These are phyloP conservation scores for Sonneratia caseolaris DNA, from an alignment of 345 rosid genomes.

Conservation along the genomic window DNA sequence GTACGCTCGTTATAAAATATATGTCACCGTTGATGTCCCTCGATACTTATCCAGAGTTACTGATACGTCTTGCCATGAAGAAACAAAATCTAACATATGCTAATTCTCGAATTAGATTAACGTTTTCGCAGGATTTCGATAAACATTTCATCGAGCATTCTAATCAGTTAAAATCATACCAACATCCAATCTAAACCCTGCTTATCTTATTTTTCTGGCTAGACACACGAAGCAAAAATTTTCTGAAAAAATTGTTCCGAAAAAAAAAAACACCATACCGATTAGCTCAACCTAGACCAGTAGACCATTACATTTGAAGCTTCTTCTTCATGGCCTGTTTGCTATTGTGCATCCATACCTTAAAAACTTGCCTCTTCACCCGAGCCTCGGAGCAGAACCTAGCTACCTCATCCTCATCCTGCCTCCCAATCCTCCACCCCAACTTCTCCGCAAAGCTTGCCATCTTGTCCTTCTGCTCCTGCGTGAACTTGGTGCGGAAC, in stretches of 20 bases:
- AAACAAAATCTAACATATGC: neutral
- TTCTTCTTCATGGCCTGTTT: conserved; percentile 60
- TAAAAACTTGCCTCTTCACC: conserved; percentile 37
- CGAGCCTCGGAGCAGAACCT: conserved; percentile 32
- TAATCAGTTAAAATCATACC: neutral
- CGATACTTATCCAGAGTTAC: neutral
- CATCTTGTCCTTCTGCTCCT: conserved; percentile 44
- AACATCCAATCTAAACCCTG: neutral
- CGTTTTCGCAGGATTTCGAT: neutral
- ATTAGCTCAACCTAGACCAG: neutral
- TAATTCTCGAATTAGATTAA: neutral
- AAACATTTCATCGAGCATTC: neutral
- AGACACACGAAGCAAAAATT: neutral
- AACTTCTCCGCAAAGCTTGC: conserved; percentile 38
- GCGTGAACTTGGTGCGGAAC: conserved; percentile 39
- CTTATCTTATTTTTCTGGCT: neutral
- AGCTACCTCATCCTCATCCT: conserved; percentile 29
- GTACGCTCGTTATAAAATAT: neutral
- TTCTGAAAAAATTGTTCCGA: neutral
- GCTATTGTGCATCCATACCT: conserved; percentile 58
- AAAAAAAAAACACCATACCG: neutral
- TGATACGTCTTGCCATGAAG: neutral
- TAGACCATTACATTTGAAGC: conserved; percentile 3
- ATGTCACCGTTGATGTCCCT: neutral
- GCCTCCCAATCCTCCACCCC: conserved; percentile 41